These are phyloP conservation scores for Pinus tabuliformis DNA, from an alignment of 75 land plant genomes.

Conservation along the genomic window DNA sequence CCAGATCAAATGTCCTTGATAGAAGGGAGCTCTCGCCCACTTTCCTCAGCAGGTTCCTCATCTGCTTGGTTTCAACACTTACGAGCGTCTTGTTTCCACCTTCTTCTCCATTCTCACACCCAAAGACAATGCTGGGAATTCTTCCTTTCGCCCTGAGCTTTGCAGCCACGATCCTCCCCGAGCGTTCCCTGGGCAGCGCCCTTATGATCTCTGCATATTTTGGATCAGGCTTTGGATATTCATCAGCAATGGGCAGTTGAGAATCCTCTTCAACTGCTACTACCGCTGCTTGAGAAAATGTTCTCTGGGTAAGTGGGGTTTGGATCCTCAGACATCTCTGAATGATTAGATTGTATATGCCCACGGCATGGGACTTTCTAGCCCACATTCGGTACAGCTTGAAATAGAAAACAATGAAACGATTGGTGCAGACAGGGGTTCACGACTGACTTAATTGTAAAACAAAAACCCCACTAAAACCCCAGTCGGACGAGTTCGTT, in stretches of 20 bases:
- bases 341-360: background rate
- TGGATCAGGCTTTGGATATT: slow-evolving; percentile 50
- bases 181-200: slow-evolving; percentile 57
- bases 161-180: slow-evolving; percentile 62
- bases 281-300: background rate
- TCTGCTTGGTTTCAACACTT: too few relatives aligned
- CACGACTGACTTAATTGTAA: too few relatives aligned
- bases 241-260: background rate
- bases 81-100: too few relatives aligned
- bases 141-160: slow-evolving; percentile 17
- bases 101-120: too few relatives aligned
- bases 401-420: background rate
- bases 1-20: slow-evolving; percentile 71
- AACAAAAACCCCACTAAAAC: too few relatives aligned
- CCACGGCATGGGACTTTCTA: background rate
- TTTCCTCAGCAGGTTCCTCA: too few relatives aligned
- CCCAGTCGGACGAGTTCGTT: too few relatives aligned
- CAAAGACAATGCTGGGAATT: too few relatives aligned
- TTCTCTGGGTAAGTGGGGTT: background rate
- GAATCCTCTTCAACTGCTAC: background rate
- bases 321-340: background rate
- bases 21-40: slow-evolving; percentile 26
- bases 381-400: background rate
- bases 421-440: too few relatives aligned
- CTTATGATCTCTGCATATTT: slow-evolving; percentile 51